Evolutionary conservation across 2,329 filamentous ascomycete species (phyloP).

Genomic region (Lasiodiplodia hormozganensis): DNA sequence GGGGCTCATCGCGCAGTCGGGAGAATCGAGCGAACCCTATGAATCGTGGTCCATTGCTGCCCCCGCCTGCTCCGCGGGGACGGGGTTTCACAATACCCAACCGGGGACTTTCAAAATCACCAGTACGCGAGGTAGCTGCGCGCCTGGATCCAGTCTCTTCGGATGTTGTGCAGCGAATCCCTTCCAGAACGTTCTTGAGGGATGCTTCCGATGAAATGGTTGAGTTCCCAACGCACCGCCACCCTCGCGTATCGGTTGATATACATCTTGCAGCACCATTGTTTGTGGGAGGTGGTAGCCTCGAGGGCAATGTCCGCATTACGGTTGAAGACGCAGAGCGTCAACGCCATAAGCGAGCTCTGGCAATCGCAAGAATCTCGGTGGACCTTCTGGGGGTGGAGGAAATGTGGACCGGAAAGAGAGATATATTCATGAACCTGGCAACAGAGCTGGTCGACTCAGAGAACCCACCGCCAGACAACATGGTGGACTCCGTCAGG

Average conservation of each 20-base stretch:
- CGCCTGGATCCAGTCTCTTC: slow-evolving; percentile 52
- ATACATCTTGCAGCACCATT: slow-evolving; percentile 59
- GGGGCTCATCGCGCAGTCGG: slow-evolving; percentile 52
- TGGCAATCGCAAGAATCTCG: slow-evolving; percentile 58
- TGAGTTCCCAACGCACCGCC: slow-evolving; percentile 56
- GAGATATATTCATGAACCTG: slow-evolving; percentile 59
- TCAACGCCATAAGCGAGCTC: slow-evolving; percentile 49
- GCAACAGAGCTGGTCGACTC: slow-evolving; percentile 59
- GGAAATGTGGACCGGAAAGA: slow-evolving; percentile 55
- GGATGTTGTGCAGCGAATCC: slow-evolving; percentile 50
- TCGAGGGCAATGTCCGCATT: slow-evolving; percentile 59
- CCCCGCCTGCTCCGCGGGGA: slow-evolving; percentile 38
- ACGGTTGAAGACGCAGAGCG: slow-evolving; percentile 56
- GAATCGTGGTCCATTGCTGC: slow-evolving; percentile 33
- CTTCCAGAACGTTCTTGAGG: slow-evolving; percentile 58
- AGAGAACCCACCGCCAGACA: slow-evolving; percentile 57
- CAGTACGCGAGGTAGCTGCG: slow-evolving; percentile 53
- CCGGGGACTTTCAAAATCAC: slow-evolving; percentile 56
- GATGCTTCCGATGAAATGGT: slow-evolving; percentile 56
- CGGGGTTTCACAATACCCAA: slow-evolving; percentile 50
- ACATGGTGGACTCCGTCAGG: slow-evolving; percentile 55
- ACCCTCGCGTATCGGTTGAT: slow-evolving; percentile 57
- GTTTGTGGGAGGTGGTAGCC: slow-evolving; percentile 62
- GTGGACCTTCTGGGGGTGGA: slow-evolving; percentile 61
- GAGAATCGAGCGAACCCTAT: slow-evolving; percentile 34